A percentile compares a stretch with the other conserved stretches of the same genome.
phyloP scores from a whole-genome alignment of 2,329 filamentous ascomycete species.

The Ophiostoma triangulosporum region DNA sequence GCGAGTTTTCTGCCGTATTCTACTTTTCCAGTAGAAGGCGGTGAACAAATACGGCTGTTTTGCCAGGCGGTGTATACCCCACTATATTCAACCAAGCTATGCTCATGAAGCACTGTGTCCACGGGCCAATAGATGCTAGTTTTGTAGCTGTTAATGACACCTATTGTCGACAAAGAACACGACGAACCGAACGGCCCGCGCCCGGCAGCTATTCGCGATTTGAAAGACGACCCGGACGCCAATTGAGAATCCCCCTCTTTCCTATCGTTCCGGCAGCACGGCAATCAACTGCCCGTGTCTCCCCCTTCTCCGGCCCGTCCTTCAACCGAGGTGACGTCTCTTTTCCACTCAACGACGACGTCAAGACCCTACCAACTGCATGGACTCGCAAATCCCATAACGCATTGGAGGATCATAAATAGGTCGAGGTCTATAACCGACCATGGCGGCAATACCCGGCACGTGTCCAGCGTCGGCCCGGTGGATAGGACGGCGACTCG shows the following conservation, averaged over 20 bases:
- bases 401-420: background rate
- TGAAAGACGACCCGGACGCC: background rate
- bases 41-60: background rate
- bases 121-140: background rate
- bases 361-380: background rate
- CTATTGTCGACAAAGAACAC: background rate
- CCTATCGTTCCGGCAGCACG: background rate
- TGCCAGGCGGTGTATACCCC: constrained; percentile 3
- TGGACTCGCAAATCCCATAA: background rate
- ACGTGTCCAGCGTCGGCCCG: background rate
- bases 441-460: background rate
- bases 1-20: constrained; percentile 8
- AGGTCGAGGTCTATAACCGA: background rate
- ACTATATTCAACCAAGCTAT: background rate
- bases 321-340: background rate
- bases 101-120: background rate
- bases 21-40: constrained; percentile 2
- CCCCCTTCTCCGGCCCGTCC: background rate
- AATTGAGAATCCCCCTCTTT: background rate
- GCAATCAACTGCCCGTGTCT: background rate
- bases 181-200: background rate
- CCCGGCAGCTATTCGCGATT: background rate
- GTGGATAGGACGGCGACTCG: background rate
- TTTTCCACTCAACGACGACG: background rate
- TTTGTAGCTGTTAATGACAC: background rate